Evolutionary conservation across 2,329 filamentous ascomycete genomes (phyloP), one percentile per base, ranked within the genome.

Genomic region (Biscogniauxia sp.): DNA sequence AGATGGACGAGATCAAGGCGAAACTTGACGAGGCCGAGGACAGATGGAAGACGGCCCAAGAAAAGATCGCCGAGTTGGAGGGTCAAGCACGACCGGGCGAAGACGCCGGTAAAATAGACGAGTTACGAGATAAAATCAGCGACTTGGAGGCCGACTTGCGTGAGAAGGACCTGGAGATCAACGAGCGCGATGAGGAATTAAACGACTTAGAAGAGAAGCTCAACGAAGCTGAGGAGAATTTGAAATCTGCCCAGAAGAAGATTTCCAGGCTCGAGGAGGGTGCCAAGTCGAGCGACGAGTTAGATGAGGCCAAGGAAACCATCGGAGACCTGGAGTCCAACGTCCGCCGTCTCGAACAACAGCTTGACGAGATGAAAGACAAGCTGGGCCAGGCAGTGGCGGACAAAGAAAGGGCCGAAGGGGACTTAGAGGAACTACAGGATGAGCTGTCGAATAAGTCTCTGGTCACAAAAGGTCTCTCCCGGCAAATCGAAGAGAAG

Each of bases 381-480:
- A 83, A 82, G 65, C 74, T 83, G 20, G 76, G 85, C 45, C 78
- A 84, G 55, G 84, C 85, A 0, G 62, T 80, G 5, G 71, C 76
- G 1, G 80, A 87, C 58, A 85, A 84, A 66, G 79, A 84, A 20
- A 80, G 82, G 25, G 86, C 85, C 2, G 83, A 87, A 67, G 77
- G 75, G 7, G 82, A 88, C 60, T 76, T 88, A 17, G 82, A 87
- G 66, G 85, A 88, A 69, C 80, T 93, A 23, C 88, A 91, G 64
- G 88, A 91, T 58, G 90, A 93, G 68, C 86, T 93, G 83, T 84
- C 88, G 20, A 88, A 93, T 75, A 93, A 92, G 68, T 93, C 90
- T 0, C 83, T 92, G 49, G 86, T 86, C 57, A 90, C 89, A 13
- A 92, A 90, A 71, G 89, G 88, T 2, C 80, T 92, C 8, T 90